A percentile compares a stretch with the other conserved stretches of the same genome.
Conservation (phyloP, 805 yeast species). For the Saccharomycopsis lassenensis region DNA sequence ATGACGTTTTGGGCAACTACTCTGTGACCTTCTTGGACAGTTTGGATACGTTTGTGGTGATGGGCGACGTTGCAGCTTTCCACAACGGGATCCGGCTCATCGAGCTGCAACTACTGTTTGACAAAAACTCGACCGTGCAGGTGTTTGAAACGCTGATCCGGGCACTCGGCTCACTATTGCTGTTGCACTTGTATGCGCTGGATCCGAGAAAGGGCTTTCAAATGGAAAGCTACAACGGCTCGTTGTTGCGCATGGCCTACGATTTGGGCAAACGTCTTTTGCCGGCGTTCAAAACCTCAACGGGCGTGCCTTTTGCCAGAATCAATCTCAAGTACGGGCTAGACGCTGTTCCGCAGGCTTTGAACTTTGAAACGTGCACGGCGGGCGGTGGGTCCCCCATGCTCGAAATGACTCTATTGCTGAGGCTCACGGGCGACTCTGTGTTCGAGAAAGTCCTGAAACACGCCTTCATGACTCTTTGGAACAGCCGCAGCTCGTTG, state of each 20-base stretch:
- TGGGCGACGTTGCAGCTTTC: constrained; percentile 54
- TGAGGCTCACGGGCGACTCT: constrained; percentile 63
- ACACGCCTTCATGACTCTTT: constrained; percentile 53
- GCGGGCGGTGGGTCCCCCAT: constrained; percentile 83
- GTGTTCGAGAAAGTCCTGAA: constrained; percentile 54
- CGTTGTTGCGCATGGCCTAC: constrained; percentile 56
- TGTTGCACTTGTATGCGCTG: constrained; percentile 64
- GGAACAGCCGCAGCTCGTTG: constrained; percentile 53
- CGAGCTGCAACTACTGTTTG: constrained; percentile 34
- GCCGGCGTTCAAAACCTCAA: constrained; percentile 54
- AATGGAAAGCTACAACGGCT: constrained; percentile 51
- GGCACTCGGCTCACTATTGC: constrained; percentile 68
- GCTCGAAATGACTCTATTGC: constrained; percentile 67
- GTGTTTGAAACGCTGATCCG: constrained; percentile 83
- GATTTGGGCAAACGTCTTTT: constrained; percentile 65
- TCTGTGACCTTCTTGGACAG: constrained; percentile 72
- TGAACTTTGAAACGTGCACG: constrained; percentile 62
- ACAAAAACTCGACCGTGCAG: constrained; percentile 63
- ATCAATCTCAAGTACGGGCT: constrained; percentile 54
- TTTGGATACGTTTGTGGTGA: constrained; percentile 64
- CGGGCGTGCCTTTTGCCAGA: constrained; percentile 70
- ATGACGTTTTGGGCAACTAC: constrained; percentile 80
- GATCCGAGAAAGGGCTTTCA: constrained; percentile 33
- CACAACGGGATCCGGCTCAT: constrained; percentile 33
- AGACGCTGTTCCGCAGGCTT: constrained; percentile 29